Conservation (phyloP, 352 stramenopile genomes). For the Globisporangium paroecandrum region DNA sequence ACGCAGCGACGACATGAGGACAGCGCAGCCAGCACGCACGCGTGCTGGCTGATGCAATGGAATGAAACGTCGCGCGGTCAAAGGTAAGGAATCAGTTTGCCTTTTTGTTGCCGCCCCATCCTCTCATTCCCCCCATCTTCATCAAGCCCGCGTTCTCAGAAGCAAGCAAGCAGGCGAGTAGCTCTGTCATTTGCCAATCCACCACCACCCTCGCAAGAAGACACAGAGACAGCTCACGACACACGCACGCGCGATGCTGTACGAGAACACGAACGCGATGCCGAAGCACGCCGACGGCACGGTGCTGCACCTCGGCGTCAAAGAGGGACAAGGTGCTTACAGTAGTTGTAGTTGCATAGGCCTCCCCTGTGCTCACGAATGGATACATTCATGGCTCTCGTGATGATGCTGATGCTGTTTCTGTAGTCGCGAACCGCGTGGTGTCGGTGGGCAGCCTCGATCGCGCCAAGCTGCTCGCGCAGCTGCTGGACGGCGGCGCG, state of each 20-base stretch:
- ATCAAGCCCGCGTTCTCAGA: too few relatives aligned
- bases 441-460: constrained; percentile 43
- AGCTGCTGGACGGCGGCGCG: constrained; percentile 27
- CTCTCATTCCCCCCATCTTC: too few relatives aligned
- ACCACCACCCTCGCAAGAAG: background rate
- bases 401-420: background rate
- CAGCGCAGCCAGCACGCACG: too few relatives aligned
- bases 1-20: too few relatives aligned
- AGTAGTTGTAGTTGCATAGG: background rate
- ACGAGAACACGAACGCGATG: constrained; percentile 46
- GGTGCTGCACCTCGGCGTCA: constrained; percentile 43
- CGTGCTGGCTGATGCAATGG: too few relatives aligned
- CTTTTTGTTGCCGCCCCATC: too few relatives aligned
- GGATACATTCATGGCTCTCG: too few relatives aligned
- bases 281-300: constrained; percentile 36
- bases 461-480: constrained; percentile 31
- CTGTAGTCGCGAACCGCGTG: constrained; percentile 41
- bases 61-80: too few relatives aligned
- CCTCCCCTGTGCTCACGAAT: too few relatives aligned
- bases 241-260: constrained; percentile 25
- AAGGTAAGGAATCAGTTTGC: too few relatives aligned
- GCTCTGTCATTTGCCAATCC: background rate
- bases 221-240: background rate
- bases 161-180: too few relatives aligned
- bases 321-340: constrained; percentile 29